A percentile compares a stretch with the other conserved stretches of the same genome.
Evolutionary conservation across 169 alveolate genomes (phyloP).

Genomic region (Cryptosporidium sp.): DNA sequence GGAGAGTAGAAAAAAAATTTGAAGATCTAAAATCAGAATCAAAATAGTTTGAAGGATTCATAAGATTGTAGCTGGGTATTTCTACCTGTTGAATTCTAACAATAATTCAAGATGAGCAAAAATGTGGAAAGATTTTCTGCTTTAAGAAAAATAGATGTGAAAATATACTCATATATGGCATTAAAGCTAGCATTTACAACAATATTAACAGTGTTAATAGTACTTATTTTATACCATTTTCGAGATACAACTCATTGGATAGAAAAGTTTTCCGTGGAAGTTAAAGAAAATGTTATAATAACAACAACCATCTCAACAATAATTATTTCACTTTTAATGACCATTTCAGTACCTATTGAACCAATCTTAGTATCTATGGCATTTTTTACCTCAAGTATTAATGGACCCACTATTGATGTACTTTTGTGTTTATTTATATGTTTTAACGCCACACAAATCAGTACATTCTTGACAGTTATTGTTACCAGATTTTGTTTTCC

Average conservation of each 20-base stretch:
- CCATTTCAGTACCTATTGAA: slow-evolving; percentile 45
- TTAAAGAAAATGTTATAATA: slow-evolving; percentile 12
- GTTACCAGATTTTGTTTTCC: background rate
- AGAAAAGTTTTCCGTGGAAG: background rate
- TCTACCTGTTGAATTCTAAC: background rate
- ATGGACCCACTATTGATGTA: slow-evolving; percentile 7
- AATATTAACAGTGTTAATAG: background rate
- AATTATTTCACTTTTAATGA: slow-evolving; percentile 30
- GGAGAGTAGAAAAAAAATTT: no score
- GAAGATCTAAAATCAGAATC: no score
- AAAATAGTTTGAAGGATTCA: background rate
- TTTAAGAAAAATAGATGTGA: background rate
- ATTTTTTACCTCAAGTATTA: slow-evolving; percentile 12
- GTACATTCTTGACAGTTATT: slow-evolving; percentile 32
- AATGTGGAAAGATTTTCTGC: background rate
- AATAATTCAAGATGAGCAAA: background rate
- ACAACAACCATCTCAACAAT: background rate
- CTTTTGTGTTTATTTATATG: slow-evolving; percentile 16
- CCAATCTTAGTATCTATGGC: slow-evolving; percentile 58
- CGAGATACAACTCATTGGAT: background rate
- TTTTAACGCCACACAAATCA: slow-evolving; percentile 18
- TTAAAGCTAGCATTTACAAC: slow-evolving; percentile 1
- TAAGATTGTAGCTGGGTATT: background rate
- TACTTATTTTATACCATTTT: background rate
- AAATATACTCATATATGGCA: slow-evolving; percentile 31